Percentiles rank a stretch among this genome's conserved stretches.
These are phyloP conservation scores for Lentinula detonsa DNA, from an alignment of 768 basidiomycete species.

Conservation along the genomic window DNA sequence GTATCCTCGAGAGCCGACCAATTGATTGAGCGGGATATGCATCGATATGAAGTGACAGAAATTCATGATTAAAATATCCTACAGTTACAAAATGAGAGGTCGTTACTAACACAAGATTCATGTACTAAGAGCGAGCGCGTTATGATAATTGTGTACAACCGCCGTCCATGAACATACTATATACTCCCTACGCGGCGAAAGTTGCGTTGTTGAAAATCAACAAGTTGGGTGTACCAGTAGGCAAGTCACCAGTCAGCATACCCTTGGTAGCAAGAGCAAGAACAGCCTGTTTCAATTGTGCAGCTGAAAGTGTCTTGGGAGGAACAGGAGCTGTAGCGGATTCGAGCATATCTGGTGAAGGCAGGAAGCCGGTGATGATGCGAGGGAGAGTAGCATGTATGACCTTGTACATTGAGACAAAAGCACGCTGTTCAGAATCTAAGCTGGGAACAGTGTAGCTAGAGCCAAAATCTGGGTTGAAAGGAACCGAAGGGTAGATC, in stretches of 20 bases:
- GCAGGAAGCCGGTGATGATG: conserved; percentile 55
- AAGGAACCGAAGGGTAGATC: conserved; percentile 66
- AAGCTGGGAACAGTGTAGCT: conserved; percentile 30
- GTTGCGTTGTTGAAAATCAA: conserved; percentile 83
- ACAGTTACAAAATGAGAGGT: not conserved
- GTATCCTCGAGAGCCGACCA: conserved; percentile 24
- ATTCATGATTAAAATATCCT: not conserved
- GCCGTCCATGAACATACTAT: not conserved
- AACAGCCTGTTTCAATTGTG: conserved; percentile 73
- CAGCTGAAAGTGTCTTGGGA: conserved; percentile 48
- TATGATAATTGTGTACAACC: not conserved
- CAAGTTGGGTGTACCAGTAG: conserved; percentile 55
- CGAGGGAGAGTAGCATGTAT: conserved; percentile 50
- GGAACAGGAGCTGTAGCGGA: conserved; percentile 37
- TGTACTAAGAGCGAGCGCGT: not conserved
- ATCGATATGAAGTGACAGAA: not conserved
- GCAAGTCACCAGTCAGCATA: conserved; percentile 39
- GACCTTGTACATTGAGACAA: conserved; percentile 45
- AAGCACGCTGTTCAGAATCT: conserved; percentile 24
- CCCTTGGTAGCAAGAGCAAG: conserved; percentile 50
- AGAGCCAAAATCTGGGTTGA: conserved; percentile 38
- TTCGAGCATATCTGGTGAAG: conserved; percentile 41
- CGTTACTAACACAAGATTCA: not conserved
- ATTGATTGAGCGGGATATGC: not conserved
- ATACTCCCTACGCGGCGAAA: not conserved